phyloP scores from a whole-genome alignment of 108 stramenopile species.

The Discostella stelligeroides region DNA sequence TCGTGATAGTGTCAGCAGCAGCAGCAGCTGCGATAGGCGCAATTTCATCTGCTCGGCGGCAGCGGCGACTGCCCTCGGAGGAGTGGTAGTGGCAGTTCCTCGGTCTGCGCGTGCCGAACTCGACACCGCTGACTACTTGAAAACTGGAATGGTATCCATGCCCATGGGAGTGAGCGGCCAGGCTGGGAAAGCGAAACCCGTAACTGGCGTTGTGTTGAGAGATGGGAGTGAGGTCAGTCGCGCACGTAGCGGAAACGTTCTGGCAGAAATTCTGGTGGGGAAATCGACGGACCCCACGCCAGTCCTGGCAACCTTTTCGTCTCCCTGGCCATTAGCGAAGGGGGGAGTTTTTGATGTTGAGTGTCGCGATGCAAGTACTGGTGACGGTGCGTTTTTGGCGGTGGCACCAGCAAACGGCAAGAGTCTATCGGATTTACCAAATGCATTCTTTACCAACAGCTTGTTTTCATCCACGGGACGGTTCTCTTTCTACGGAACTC shows the following conservation, averaged over 20 bases:
- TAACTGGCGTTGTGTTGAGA: constrained; percentile 61
- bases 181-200: constrained; percentile 67
- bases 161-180: constrained; percentile 75
- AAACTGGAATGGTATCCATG: constrained; percentile 53
- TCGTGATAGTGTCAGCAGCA: background rate
- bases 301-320: constrained; percentile 51
- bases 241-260: constrained; percentile 47
- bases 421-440: constrained; percentile 27
- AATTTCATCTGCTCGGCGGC: background rate
- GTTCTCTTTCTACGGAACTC: constrained; percentile 71
- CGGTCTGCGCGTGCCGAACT: constrained; percentile 6
- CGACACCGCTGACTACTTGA: constrained; percentile 57
- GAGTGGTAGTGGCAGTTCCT: background rate
- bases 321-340: constrained; percentile 61
- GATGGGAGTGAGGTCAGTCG: constrained; percentile 65
- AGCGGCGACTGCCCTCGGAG: background rate
- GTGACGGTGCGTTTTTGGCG: constrained; percentile 63
- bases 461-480: constrained; percentile 61
- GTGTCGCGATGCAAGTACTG: constrained; percentile 57
- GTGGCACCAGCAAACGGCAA: constrained; percentile 27
- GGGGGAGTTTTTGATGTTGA: constrained; percentile 69
- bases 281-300: constrained; percentile 39
- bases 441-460: constrained; percentile 58
- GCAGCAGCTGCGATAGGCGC: background rate
- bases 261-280: constrained; percentile 65